Evolutionary conservation across 306 rosid genomes (phyloP).

Genomic region (Sicyos edulis): DNA sequence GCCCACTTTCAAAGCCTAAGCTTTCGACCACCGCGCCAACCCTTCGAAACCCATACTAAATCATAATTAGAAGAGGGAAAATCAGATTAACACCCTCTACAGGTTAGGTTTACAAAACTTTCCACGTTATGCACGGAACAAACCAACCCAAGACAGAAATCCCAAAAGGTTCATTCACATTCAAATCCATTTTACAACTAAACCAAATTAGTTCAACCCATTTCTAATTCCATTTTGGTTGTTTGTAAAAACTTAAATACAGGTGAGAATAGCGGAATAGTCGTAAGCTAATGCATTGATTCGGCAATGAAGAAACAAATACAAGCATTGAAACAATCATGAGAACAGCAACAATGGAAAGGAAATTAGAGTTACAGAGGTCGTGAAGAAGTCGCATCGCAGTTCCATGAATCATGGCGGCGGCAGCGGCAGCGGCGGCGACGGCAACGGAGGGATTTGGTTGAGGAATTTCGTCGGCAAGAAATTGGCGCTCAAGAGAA

Average conservation of each 20-base stretch:
- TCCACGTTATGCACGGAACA: neutral
- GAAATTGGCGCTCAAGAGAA: neutral
- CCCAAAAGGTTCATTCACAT: neutral
- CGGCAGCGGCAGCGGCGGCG: too few species aligned
- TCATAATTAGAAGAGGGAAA: neutral
- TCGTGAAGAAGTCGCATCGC: slow-evolving; percentile 24
- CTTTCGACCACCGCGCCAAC: too few species aligned
- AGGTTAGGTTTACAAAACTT: too few species aligned
- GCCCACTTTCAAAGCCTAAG: too few species aligned
- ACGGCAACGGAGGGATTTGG: neutral
- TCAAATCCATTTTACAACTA: neutral
- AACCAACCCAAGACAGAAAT: neutral
- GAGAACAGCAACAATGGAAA: neutral
- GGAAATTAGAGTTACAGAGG: neutral
- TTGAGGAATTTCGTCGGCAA: neutral
- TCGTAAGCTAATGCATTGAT: neutral
- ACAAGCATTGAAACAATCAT: neutral
- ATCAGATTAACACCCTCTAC: too few species aligned
- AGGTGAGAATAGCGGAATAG: too few species aligned
- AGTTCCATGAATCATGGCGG: slow-evolving; percentile 22
- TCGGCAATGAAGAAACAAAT: neutral
- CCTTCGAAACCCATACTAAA: neutral
- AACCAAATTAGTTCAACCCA: neutral
- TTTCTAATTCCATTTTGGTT: neutral
- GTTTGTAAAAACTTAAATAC: neutral